These are phyloP conservation scores for Suillus decipiens DNA, from an alignment of 768 basidiomycete genomes.

Conservation along the genomic window DNA sequence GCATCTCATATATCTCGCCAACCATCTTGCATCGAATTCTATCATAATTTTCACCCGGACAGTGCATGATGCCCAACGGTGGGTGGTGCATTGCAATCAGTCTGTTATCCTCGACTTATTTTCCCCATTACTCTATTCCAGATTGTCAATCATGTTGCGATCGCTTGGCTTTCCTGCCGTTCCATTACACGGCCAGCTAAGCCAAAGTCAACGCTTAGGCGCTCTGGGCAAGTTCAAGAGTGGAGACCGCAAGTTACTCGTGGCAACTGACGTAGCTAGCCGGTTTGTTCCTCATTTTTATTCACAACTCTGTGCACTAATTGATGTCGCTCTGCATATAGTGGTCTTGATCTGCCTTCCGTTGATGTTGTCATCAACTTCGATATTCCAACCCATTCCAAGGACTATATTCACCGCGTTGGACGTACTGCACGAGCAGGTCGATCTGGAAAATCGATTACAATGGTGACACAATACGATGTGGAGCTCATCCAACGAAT, in stretches of 20 bases:
- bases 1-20: constrained; percentile 85
- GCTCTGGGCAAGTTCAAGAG: constrained; percentile 95
- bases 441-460: constrained; percentile 94
- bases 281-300: constrained; percentile 49
- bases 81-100: constrained; percentile 18
- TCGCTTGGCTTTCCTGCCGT: constrained; percentile 93
- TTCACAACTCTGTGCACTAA: background rate
- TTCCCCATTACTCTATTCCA: constrained; percentile 26
- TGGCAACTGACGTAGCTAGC: constrained; percentile 96
- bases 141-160: constrained; percentile 86
- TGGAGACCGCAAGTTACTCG: constrained; percentile 86
- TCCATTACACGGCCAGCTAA: constrained; percentile 93
- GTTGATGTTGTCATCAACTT: constrained; percentile 98
- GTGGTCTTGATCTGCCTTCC: constrained; percentile 93
- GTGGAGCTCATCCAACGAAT: constrained; percentile 96
- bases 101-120: background rate
- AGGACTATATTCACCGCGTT: constrained; percentile 98
- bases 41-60: constrained; percentile 97
- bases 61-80: constrained; percentile 89
- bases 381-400: constrained; percentile 96
- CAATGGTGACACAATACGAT: constrained; percentile 98
- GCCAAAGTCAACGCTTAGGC: constrained; percentile 90
- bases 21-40: constrained; percentile 87
- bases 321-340: constrained; percentile 23
- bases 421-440: constrained; percentile 98